Conservation (phyloP, 257 asterid genomes). For the Schizonepeta tenuifolia region DNA sequence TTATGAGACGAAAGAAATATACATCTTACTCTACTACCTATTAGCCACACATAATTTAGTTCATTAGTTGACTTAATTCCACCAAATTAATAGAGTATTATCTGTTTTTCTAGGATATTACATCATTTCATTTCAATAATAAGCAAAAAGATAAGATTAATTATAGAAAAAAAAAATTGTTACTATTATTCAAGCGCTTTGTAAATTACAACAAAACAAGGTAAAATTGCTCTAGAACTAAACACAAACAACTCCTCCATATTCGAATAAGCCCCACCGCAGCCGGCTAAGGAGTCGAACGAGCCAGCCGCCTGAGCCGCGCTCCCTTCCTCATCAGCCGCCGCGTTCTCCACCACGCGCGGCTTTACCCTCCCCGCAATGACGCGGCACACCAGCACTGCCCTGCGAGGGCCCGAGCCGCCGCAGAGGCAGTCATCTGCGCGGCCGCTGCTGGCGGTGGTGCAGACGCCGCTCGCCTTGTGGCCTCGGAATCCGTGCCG, state of each 20-base stretch:
- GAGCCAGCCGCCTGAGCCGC: constrained; percentile 31
- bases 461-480: constrained; percentile 58
- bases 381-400: constrained; percentile 93
- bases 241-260: constrained; percentile 56
- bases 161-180: neutral
- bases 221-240: constrained; percentile 51
- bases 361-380: constrained; percentile 82
- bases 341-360: constrained; percentile 42
- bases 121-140: no score
- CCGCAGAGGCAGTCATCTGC: constrained; percentile 68
- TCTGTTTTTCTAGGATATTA: no score
- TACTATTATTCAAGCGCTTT: constrained; percentile 36
- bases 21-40: no score
- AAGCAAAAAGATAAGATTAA: no score
- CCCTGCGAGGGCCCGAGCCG: constrained; percentile 43
- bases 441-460: constrained; percentile 89
- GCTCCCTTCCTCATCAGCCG: constrained; percentile 37
- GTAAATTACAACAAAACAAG: constrained; percentile 65
- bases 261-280: constrained; percentile 46
- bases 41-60: no score
- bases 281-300: constrained; percentile 50
- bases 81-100: no score
- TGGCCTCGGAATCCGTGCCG: constrained; percentile 73
- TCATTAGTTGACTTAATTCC: no score
- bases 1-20: no score